phyloP scores from a whole-genome alignment of 768 basidiomycete species.

The Boletus pseudopeckii region DNA sequence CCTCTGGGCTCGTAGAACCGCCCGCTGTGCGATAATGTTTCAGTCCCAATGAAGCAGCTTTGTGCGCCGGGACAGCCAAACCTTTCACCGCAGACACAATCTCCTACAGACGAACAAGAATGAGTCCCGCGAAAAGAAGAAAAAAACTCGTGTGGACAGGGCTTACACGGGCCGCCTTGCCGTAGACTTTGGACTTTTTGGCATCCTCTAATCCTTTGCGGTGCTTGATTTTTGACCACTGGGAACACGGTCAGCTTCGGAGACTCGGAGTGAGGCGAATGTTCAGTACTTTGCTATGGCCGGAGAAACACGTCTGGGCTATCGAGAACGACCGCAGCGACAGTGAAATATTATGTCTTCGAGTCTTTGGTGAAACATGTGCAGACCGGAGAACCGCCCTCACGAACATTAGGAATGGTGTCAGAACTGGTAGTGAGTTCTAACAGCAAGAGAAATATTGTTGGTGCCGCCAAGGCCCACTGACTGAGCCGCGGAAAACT shows the following conservation, averaged over 20 bases:
- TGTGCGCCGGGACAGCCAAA: constrained; percentile 27
- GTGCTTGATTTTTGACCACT: constrained; percentile 81
- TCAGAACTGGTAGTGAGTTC: background rate
- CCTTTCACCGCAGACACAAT: constrained; percentile 59
- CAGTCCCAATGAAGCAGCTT: background rate
- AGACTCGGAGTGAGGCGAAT: background rate
- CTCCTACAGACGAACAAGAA: constrained; percentile 40
- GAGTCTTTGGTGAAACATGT: constrained; percentile 2
- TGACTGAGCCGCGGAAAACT: constrained; percentile 3
- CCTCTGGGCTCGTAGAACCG: constrained; percentile 50
- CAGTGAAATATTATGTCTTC: background rate
- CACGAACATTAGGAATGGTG: background rate
- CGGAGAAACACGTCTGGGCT: constrained; percentile 28
- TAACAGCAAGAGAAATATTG: background rate
- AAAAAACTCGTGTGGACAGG: background rate
- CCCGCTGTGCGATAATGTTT: constrained; percentile 39
- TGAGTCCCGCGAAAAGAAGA: background rate
- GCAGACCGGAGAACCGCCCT: background rate
- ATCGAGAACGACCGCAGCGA: constrained; percentile 25
- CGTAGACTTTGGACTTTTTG: constrained; percentile 55
- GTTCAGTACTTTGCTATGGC: constrained; percentile 39
- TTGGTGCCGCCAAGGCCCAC: background rate
- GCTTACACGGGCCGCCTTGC: constrained; percentile 54
- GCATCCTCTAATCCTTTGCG: constrained; percentile 64
- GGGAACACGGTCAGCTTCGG: constrained; percentile 3